Base-by-base conservation (phyloP, 164 flowering plant genomes). In the Nymphaea thermarum region DNA sequence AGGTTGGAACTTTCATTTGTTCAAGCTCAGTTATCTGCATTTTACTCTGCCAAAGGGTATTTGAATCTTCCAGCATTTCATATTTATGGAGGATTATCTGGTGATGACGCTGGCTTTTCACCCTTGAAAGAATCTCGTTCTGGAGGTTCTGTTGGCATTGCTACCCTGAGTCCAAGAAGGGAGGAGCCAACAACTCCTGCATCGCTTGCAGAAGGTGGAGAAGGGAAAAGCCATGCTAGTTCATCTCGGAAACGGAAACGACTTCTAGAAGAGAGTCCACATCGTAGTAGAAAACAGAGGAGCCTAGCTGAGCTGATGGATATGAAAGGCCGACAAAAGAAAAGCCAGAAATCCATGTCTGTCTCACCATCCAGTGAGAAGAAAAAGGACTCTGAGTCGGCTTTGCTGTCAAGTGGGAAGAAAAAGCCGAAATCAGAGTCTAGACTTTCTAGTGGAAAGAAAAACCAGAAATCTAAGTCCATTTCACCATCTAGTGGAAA, bases 21-120 rank as follows among this genome's bases (percentile, higher is more conserved):
- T 62, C 78, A 72, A 65, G 85, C 91, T 36, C 89, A 87, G 63
- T 72, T 89, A 71, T 60, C 72, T 62, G 81, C 94, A 16, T 84
- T 84, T 70, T 76, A 75, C 72, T 83, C 82, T 42, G 84, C 82
- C 77, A 90, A 86, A 71, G 91, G 95, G 36, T 76, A 76, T 78
- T 59, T 44, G 60, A 68, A 70, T 61, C 80, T 86, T 43, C 86
- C 91, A 14, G 77, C 78, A 57, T 82, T 82, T 63, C 62, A 72
- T 64, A 25, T 75, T 36, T 71, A 67, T 71, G 79, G 75, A 63
- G 84, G 71, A 16, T 67, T 83, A 65, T 65, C 75, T 67, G 85
- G 78, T 63, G 68, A 69, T 63, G 81, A 75, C 63, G 73, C 70
- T 10, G 67, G 65, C 41, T 4, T 64, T 62, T 68, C 60, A 43